Evolutionary conservation across 2,329 filamentous ascomycete species (phyloP).

Genomic region (Colletotrichum sojae): DNA sequence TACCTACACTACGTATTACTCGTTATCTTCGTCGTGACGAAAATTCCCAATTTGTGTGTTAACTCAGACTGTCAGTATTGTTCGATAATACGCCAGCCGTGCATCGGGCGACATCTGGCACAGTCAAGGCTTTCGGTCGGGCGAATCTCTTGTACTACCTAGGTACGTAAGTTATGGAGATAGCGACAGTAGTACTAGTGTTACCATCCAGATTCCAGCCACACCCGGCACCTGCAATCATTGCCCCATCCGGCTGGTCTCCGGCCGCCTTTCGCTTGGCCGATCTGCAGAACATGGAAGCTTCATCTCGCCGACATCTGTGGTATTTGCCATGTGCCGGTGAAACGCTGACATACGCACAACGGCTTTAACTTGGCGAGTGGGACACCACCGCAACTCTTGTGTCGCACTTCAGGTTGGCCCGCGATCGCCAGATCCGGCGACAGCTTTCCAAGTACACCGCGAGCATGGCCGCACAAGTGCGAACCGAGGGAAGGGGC

Average conservation of each 20-base stretch:
- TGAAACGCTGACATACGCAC: neutral
- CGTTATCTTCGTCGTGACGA: too few relatives aligned
- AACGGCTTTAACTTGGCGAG: neutral
- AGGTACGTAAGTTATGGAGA: too few relatives aligned
- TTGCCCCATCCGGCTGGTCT: neutral
- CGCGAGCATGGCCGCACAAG: neutral
- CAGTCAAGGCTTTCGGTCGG: too few relatives aligned
- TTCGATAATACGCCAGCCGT: too few relatives aligned
- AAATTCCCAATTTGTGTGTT: too few relatives aligned
- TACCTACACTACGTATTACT: too few relatives aligned
- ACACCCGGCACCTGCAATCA: conserved; percentile 8
- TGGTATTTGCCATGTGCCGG: conserved; percentile 3
- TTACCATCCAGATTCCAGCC: neutral
- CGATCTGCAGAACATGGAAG: neutral
- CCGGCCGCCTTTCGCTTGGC: neutral
- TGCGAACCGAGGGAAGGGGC: neutral
- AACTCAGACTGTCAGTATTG: too few relatives aligned
- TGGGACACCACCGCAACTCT: neutral
- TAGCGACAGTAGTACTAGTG: neutral
- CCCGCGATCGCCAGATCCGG: too few relatives aligned
- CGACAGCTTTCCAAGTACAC: too few relatives aligned
- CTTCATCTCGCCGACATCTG: neutral
- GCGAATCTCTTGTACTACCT: too few relatives aligned
- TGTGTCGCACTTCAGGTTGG: too few relatives aligned
- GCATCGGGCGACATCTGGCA: too few relatives aligned